phyloP scores from a whole-genome alignment of 495 filamentous ascomycete genomes.

The Astrothelium subdiscretum region DNA sequence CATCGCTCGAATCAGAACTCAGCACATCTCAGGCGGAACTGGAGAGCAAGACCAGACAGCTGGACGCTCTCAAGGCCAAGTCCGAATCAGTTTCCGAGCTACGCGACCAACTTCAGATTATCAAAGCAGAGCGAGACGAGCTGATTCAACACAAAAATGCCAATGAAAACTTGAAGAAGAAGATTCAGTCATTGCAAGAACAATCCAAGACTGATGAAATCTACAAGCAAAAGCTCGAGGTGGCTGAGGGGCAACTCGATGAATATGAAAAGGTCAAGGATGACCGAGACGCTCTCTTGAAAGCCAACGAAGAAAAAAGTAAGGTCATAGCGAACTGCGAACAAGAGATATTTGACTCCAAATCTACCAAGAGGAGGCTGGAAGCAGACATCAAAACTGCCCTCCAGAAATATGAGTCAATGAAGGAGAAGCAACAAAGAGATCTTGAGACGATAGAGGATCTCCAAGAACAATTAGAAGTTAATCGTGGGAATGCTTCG shows the following conservation, averaged over 20 bases:
- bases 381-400: conserved; percentile 49
- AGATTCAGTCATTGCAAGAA: conserved; percentile 52
- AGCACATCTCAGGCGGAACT: conserved; percentile 27
- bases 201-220: conserved; percentile 25
- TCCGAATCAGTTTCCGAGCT: conserved; percentile 27
- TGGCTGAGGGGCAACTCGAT: conserved; percentile 62
- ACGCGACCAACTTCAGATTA: conserved; percentile 46
- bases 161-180: conserved; percentile 58
- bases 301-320: conserved; percentile 48
- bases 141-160: conserved; percentile 71
- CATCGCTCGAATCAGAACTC: conserved; percentile 28
- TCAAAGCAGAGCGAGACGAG: conserved; percentile 61
- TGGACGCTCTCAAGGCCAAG: conserved; percentile 39
- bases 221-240: conserved; percentile 34
- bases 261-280: conserved; percentile 54
- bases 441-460: conserved; percentile 45
- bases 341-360: conserved; percentile 48
- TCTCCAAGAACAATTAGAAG: conserved; percentile 40
- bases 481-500: conserved; percentile 12
- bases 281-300: conserved; percentile 34
- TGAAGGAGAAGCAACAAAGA: conserved; percentile 43
- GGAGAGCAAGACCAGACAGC: conserved; percentile 51
- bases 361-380: conserved; percentile 42
- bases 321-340: conserved; percentile 48
- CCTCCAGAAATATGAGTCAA: conserved; percentile 39